Percentiles rank a stretch among this genome's conserved stretches.
phyloP scores from a whole-genome alignment of 2,329 filamentous ascomycete genomes.

The Huntiella moniliformis region DNA sequence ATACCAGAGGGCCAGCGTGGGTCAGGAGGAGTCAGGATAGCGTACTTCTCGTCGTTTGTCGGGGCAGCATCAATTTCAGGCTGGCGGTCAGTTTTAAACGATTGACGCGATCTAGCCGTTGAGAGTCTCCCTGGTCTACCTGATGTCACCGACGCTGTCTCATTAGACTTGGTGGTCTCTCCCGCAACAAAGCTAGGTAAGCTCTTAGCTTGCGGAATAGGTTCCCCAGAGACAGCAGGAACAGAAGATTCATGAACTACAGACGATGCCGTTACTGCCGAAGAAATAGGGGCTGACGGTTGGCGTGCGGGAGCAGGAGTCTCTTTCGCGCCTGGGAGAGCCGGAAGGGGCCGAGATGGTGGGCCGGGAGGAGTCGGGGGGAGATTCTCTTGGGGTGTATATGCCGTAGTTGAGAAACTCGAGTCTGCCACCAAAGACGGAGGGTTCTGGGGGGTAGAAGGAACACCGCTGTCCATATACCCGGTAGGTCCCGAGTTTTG shows the following conservation, averaged over 20 bases:
- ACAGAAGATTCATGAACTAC: slow-evolving; percentile 3
- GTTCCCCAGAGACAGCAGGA: not conserved
- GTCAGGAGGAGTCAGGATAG: slow-evolving; percentile 78
- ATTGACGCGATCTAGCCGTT: not conserved
- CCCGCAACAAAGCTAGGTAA: not conserved
- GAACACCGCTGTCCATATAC: no score
- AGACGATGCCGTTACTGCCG: slow-evolving; percentile 8
- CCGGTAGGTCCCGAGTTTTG: no score
- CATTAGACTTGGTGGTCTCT: no score
- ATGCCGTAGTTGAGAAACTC: no score
- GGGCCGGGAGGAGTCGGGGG: no score
- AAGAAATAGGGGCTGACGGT: slow-evolving; percentile 2
- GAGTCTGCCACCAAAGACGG: no score
- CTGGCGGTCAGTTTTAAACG: slow-evolving; percentile 34
- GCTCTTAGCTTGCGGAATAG: not conserved
- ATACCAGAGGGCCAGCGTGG: slow-evolving; percentile 92
- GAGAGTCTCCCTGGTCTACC: no score
- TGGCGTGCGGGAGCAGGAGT: no score
- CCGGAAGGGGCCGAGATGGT: not conserved
- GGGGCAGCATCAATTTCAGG: slow-evolving; percentile 27
- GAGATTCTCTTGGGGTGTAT: no score
- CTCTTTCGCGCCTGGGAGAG: not conserved
- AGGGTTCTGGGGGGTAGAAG: no score
- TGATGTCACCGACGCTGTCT: no score
- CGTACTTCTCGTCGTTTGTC: slow-evolving; percentile 51